Percentiles rank a stretch among this genome's conserved stretches.
Evolutionary conservation across 2,329 filamentous ascomycete genomes (phyloP).

Genomic region (Trichophyton schoenleinii): DNA sequence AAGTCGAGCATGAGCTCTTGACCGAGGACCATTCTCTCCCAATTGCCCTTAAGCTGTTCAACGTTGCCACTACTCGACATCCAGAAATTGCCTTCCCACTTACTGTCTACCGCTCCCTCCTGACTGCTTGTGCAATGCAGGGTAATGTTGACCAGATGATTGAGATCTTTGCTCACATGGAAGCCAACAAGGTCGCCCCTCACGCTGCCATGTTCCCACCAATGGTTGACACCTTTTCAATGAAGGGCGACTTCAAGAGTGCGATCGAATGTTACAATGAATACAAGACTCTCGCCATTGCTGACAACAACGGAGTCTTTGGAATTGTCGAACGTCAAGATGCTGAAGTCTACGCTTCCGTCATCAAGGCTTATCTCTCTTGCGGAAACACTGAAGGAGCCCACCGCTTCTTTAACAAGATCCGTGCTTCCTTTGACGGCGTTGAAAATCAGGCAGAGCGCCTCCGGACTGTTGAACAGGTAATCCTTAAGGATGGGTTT

Average conservation of each 20-base stretch:
- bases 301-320: conserved; percentile 61
- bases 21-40: conserved; percentile 76
- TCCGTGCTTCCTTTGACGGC: conserved; percentile 46
- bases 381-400: conserved; percentile 71
- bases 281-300: conserved; percentile 79
- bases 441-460: conserved; percentile 43
- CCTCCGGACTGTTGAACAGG: conserved; percentile 53
- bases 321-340: conserved; percentile 62
- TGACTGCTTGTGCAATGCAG: conserved; percentile 72
- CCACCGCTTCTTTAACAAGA: conserved; percentile 71
- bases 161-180: conserved; percentile 83
- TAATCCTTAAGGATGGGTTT: conserved; percentile 60
- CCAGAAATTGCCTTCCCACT: conserved; percentile 55
- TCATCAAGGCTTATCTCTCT: conserved; percentile 77
- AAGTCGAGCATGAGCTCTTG: conserved; percentile 75
- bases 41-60: conserved; percentile 75
- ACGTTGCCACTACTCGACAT: conserved; percentile 55
- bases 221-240: conserved; percentile 91
- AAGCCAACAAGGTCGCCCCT: conserved; percentile 58
- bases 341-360: conserved; percentile 73
- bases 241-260: conserved; percentile 65
- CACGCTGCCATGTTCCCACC: conserved; percentile 72
- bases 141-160: conserved; percentile 82
- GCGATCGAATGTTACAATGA: conserved; percentile 93
- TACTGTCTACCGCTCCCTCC: conserved; percentile 72